Conservation (phyloP, 768 basidiomycete species). For the Lenzites betulinus region DNA sequence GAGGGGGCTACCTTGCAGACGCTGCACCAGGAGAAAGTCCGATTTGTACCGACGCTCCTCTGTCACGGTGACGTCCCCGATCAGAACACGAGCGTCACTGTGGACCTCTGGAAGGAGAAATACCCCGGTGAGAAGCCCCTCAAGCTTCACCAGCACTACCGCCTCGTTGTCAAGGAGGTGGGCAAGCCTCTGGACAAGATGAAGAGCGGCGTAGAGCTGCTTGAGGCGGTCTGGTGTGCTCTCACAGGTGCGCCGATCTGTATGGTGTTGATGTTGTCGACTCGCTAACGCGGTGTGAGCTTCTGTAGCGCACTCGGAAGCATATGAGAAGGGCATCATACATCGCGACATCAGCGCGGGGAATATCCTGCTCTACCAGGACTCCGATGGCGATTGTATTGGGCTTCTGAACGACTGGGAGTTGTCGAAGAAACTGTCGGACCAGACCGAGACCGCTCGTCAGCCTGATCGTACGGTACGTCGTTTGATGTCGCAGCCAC, state of each 20-base stretch:
- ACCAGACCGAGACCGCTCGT: background rate
- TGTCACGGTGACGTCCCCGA: constrained; percentile 8
- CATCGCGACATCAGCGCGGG: constrained; percentile 11
- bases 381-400: no score
- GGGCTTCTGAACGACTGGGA: no score
- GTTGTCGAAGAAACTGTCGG: no score
- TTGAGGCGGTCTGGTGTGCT: background rate
- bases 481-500: no score
- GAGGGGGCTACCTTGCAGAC: constrained; percentile 8
- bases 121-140: background rate
- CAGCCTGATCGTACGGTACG: background rate
- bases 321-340: background rate
- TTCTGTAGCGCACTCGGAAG: background rate
- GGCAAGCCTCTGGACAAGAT: constrained; percentile 8
- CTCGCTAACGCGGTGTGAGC: no score
- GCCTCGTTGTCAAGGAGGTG: constrained; percentile 20
- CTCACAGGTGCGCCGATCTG: background rate
- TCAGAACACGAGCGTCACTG: background rate
- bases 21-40: background rate
- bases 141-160: constrained; percentile 18
- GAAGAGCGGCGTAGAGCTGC: background rate
- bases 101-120: background rate
- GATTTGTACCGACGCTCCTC: background rate
- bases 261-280: no score
- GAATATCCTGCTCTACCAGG: no score